A percentile compares a stretch with the other conserved stretches of the same genome.
These are phyloP conservation scores for Collybia sordida DNA, from an alignment of 768 basidiomycete genomes.

Conservation along the genomic window DNA sequence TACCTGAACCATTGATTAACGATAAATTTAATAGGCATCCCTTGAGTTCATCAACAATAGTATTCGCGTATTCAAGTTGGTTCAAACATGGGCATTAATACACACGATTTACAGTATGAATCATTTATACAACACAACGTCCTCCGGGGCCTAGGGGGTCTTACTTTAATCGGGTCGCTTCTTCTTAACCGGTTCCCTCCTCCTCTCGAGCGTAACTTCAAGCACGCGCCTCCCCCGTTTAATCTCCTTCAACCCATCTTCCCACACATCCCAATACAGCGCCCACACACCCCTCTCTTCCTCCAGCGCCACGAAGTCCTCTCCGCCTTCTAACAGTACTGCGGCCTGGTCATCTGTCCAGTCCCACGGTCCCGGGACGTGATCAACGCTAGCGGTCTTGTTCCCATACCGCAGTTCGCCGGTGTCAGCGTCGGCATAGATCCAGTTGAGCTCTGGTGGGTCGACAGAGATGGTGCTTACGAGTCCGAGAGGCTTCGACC, in stretches of 20 bases:
- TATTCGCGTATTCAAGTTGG: no score
- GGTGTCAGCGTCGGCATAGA: conserved; percentile 24
- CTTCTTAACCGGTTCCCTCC: no score
- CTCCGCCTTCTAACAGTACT: conserved; percentile 22
- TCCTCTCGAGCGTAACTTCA: conserved; percentile 16
- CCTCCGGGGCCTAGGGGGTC: no score
- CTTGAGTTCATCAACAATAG: no score
- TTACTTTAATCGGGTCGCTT: no score
- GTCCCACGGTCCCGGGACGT: conserved; percentile 28
- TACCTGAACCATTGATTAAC: no score
- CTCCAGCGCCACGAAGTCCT: conserved; percentile 26
- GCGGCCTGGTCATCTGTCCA: conserved; percentile 24
- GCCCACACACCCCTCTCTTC: conserved; percentile 19
- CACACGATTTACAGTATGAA: no score
- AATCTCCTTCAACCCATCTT: conserved; percentile 18
- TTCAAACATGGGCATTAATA: no score
- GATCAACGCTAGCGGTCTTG: conserved; percentile 23
- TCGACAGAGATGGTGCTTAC: conserved; percentile 29
- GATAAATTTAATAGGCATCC: no score
- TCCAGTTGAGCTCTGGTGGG: conserved; percentile 32
- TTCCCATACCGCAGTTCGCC: conserved; percentile 27
- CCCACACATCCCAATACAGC: conserved; percentile 21
- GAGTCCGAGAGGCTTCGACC: conserved; percentile 21
- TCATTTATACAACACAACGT: no score
- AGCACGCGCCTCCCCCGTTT: conserved; percentile 16